phyloP scores from a whole-genome alignment of 164 flowering plant genomes.

The Sextonia rubra region DNA sequence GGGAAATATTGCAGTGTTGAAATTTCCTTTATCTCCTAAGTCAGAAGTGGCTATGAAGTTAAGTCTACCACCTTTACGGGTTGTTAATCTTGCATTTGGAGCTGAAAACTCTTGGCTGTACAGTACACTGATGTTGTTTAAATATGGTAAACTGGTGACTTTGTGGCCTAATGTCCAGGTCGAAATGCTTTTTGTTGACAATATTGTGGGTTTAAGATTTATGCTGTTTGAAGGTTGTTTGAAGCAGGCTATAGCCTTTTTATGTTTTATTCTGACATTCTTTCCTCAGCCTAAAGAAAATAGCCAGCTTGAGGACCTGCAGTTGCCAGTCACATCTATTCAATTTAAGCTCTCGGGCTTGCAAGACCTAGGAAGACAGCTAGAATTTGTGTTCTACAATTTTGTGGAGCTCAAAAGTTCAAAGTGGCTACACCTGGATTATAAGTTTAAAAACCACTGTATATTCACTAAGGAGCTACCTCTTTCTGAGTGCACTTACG shows the following conservation, averaged over 20 bases:
- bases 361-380: constrained; percentile 40
- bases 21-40: constrained; percentile 24
- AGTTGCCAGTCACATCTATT: constrained; percentile 74
- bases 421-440: constrained; percentile 59
- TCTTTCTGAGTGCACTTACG: constrained; percentile 72
- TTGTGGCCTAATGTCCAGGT: constrained; percentile 68
- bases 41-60: constrained; percentile 31
- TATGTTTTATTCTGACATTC: constrained; percentile 44
- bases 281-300: constrained; percentile 38
- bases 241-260: constrained; percentile 55
- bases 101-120: constrained; percentile 27
- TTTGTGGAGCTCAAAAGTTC: constrained; percentile 43
- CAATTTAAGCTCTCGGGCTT: constrained; percentile 50
- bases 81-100: constrained; percentile 15
- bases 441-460: constrained; percentile 42
- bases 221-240: constrained; percentile 78
- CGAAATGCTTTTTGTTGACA: constrained; percentile 90
- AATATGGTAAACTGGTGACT: constrained; percentile 45
- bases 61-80: constrained; percentile 24
- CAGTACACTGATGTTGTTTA: constrained; percentile 33
- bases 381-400: constrained; percentile 56
- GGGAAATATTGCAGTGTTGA: constrained; percentile 27
- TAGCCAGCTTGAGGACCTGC: constrained; percentile 34
- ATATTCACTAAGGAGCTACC: constrained; percentile 49
- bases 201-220: constrained; percentile 59